phyloP scores from a whole-genome alignment of 2,329 filamentous ascomycete genomes.

The Colletotrichum liaoningense region DNA sequence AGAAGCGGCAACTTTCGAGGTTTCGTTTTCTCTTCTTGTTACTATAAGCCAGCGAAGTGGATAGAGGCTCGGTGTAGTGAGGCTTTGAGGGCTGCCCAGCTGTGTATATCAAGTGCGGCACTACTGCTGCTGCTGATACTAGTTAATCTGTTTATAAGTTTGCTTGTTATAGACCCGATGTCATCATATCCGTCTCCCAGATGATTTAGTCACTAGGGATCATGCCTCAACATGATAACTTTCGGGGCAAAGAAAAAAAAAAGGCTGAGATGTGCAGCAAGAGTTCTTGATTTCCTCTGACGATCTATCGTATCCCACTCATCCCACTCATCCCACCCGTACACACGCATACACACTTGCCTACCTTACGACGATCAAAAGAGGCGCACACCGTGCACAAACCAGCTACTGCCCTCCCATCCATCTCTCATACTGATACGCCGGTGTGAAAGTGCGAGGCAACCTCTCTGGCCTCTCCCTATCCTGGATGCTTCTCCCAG shows the following conservation, averaged over 20 bases:
- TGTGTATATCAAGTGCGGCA: no score
- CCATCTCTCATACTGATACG: background rate
- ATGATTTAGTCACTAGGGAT: background rate
- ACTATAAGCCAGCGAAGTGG: fast-evolving
- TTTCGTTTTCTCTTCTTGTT: background rate
- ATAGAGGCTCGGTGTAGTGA: background rate
- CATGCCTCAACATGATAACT: background rate
- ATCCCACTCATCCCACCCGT: background rate
- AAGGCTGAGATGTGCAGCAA: background rate
- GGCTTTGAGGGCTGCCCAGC: no score
- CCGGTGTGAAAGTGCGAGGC: background rate
- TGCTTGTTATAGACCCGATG: background rate
- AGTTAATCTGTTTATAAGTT: background rate
- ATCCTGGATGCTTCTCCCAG: background rate
- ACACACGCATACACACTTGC: background rate
- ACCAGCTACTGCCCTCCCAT: background rate
- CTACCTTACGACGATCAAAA: background rate
- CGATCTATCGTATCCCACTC: background rate
- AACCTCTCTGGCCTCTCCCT: background rate
- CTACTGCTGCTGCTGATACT: background rate
- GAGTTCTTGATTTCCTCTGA: background rate
- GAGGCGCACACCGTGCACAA: background rate
- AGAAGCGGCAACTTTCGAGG: background rate
- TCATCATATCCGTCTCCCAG: background rate
- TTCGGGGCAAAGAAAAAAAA: background rate